Percentiles rank a stretch among this genome's conserved stretches.
These are phyloP conservation scores for Blumeriella jaapii DNA, from an alignment of 2,329 filamentous ascomycete genomes.

Conservation along the genomic window DNA sequence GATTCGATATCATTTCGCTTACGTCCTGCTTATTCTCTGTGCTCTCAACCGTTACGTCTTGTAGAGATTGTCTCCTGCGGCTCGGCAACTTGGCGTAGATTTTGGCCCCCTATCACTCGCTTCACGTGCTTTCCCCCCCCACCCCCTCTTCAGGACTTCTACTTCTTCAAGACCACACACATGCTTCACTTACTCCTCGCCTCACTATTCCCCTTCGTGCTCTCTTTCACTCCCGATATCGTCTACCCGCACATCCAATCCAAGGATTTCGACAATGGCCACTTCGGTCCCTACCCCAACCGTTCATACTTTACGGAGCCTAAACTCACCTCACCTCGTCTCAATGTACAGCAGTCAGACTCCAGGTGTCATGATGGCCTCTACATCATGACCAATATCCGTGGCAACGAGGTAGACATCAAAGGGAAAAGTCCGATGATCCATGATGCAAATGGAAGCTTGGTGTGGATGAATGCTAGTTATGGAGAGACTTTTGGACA, in stretches of 20 bases:
- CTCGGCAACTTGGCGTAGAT: no score
- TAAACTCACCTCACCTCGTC: constrained; percentile 14
- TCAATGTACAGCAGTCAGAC: constrained; percentile 9
- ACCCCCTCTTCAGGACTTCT: no score
- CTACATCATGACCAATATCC: constrained; percentile 9
- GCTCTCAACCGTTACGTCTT: no score
- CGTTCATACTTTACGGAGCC: constrained; percentile 26
- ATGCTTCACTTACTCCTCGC: not conserved
- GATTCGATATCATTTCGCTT: no score
- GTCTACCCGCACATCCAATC: not conserved
- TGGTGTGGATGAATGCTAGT: constrained; percentile 14
- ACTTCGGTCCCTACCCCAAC: constrained; percentile 28
- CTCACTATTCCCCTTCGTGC: not conserved
- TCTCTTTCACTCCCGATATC: not conserved
- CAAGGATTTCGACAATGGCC: constrained; percentile 25
- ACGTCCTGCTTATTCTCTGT: no score
- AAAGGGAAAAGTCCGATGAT: constrained; percentile 14
- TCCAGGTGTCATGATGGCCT: constrained; percentile 9
- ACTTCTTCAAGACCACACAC: no score
- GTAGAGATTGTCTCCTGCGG: no score
- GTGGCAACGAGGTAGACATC: constrained; percentile 9
- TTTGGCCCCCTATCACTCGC: no score
- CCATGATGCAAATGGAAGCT: constrained; percentile 8
- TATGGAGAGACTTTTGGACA: constrained; percentile 9
- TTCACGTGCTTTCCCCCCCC: no score